A percentile compares a stretch with the other conserved stretches of the same genome.
Evolutionary conservation across 441 rosid genomes (phyloP).

Genomic region (Populus trichocarpa): DNA sequence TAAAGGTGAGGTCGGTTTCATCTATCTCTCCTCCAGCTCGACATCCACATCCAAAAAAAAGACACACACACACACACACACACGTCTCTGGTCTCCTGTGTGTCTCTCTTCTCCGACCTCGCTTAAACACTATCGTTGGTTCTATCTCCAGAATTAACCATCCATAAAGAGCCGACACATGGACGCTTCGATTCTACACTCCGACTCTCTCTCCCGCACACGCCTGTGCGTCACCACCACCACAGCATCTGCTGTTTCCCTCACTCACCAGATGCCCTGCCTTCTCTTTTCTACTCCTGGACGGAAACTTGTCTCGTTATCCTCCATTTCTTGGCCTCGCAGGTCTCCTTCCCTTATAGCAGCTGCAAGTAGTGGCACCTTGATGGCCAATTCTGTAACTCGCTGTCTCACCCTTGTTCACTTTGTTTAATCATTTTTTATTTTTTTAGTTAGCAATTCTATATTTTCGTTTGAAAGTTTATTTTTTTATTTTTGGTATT

Average conservation of each 20-base stretch:
- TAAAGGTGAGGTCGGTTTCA: background rate
- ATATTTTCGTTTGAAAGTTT: background rate
- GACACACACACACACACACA: too few species aligned
- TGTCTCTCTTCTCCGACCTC: background rate
- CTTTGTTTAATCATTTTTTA: background rate
- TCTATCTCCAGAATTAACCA: background rate
- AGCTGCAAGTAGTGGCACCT: slow-evolving; percentile 30
- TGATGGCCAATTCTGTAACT: slow-evolving; percentile 44
- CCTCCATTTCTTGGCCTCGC: slow-evolving; percentile 24
- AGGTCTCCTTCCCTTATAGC: slow-evolving; percentile 34
- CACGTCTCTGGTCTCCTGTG: background rate
- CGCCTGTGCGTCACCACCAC: slow-evolving; percentile 21
- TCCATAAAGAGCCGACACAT: slow-evolving; percentile 9
- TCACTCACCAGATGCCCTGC: slow-evolving; percentile 27
- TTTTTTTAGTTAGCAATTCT: background rate
- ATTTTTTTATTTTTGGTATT: background rate
- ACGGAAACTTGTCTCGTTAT: slow-evolving; percentile 11
- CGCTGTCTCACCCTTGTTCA: slow-evolving; percentile 37
- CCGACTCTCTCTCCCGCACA: slow-evolving; percentile 19
- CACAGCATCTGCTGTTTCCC: slow-evolving; percentile 14
- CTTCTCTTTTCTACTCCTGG: slow-evolving; percentile 23
- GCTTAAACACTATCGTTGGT: background rate
- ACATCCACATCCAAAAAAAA: background rate
- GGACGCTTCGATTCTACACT: slow-evolving; percentile 42
- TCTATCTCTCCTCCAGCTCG: too few species aligned